phyloP scores from a whole-genome alignment of 495 filamentous ascomycete genomes.

The Tuber borchii region DNA sequence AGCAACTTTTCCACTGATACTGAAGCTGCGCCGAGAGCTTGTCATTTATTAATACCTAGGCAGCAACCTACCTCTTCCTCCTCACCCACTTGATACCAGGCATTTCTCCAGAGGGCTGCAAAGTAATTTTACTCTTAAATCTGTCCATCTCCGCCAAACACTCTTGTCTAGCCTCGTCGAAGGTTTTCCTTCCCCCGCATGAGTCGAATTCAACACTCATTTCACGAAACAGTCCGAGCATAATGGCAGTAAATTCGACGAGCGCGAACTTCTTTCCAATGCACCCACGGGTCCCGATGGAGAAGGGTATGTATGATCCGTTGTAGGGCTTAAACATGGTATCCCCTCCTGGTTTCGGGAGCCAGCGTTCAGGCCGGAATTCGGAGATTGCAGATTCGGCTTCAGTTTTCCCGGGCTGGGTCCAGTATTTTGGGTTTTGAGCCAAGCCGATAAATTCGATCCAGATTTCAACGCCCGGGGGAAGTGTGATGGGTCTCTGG shows the following conservation, averaged over 20 bases:
- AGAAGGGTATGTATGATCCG: conserved; percentile 58
- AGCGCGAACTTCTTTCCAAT: conserved; percentile 66
- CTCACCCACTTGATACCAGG: neutral
- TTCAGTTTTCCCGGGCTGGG: neutral
- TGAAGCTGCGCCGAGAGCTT: neutral
- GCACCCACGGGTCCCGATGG: conserved; percentile 63
- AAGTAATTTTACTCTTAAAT: neutral
- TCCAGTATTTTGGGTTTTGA: neutral
- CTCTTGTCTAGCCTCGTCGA: neutral
- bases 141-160: neutral
- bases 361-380: neutral
- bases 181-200: neutral
- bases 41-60: neutral
- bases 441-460: neutral
- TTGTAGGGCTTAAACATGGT: neutral
- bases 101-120: neutral
- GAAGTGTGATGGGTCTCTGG: neutral
- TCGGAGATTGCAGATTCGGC: neutral
- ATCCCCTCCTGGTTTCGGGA: neutral
- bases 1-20: neutral
- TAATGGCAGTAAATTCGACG: conserved; percentile 63
- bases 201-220: conserved; percentile 56
- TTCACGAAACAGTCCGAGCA: conserved; percentile 59
- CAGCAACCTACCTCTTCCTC: neutral
- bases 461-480: neutral